Evolutionary conservation across 371 early-diverging fungal species (phyloP), one percentile per base, ranked within the genome.

Genomic region (Apophysomyces elegans): DNA sequence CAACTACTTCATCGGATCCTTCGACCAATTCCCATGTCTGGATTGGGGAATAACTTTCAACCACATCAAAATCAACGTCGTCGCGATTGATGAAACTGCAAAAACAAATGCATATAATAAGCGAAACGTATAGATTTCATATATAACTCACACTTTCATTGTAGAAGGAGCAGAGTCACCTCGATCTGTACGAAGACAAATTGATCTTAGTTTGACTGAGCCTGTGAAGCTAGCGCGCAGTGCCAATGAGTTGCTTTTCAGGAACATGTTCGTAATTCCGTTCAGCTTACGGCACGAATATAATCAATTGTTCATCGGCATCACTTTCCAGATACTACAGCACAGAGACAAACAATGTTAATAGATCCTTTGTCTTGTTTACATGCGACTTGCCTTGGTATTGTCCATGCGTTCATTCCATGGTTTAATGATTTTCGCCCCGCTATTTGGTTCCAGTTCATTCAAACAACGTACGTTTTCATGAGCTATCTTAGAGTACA

Each of bases 1-100:
- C 93, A 13, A 89, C 78, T 0, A 90, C 86, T 14, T 86, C 80
- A 61, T 85, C 77, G 9, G 74, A 68, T 8, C 70, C 65, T 68
- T 81, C 73, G 7, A 93, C 87, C 43, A 96, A 83, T 11, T 91
- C 93, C 90, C 92, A 94, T 69, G 90, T 90, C 75, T 96, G 96
- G 5, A 89, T 84, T 0, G 91, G 80, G 18, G 63, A 68, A 16
- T 87, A 84, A 14, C 79, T 78, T 4, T 92, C 91, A 5, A 91
- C 94, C 13, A 76, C 87, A 68, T 93, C 95, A 77, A 98, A 98
- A 73, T 98, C 97, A 44, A 98, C 69, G 74, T 93, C 93, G 37
- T 95, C 95, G 7, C 88, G 80, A 77, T 97, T 98, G 66, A 93
- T 87, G 71, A 91, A 95, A 8, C 94, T 94, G n/a, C 16, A 6